Percentiles rank a stretch among this genome's conserved stretches.
Conservation (phyloP, 495 filamentous ascomycete genomes). For the Xylaria flabelliformis region DNA sequence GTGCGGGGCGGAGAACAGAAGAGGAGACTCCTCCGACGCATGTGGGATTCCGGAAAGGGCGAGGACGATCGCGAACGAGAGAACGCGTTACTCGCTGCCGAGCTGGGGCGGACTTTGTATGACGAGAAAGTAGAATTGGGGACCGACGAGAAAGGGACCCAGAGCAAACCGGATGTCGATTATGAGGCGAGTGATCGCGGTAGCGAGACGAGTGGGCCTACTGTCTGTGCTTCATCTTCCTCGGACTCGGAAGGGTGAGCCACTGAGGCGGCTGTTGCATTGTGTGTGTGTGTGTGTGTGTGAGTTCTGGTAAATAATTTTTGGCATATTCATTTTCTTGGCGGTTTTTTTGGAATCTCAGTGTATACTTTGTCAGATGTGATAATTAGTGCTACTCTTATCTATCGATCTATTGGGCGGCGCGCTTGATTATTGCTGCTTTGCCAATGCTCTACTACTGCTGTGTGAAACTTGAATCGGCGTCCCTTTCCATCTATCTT, state of each 20-base stretch:
- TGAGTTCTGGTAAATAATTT: neutral
- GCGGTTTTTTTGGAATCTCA: neutral
- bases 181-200: constrained; percentile 12
- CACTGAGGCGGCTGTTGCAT: neutral
- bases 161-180: neutral
- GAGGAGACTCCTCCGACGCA: constrained; percentile 33
- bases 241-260: neutral
- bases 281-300: neutral
- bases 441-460: neutral
- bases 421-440: neutral
- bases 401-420: neutral
- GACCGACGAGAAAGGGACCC: neutral
- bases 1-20: constrained; percentile 46
- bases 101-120: neutral
- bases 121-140: constrained; percentile 26
- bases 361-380: neutral
- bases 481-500: no score
- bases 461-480: neutral
- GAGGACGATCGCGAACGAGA: constrained; percentile 25
- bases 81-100: neutral
- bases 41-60: constrained; percentile 46
- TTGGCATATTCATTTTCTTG: neutral
- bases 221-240: constrained; percentile 6
- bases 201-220: constrained; percentile 17
- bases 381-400: neutral